phyloP scores from a whole-genome alignment of 768 basidiomycete species.

The Rhodotorula diobovata region DNA sequence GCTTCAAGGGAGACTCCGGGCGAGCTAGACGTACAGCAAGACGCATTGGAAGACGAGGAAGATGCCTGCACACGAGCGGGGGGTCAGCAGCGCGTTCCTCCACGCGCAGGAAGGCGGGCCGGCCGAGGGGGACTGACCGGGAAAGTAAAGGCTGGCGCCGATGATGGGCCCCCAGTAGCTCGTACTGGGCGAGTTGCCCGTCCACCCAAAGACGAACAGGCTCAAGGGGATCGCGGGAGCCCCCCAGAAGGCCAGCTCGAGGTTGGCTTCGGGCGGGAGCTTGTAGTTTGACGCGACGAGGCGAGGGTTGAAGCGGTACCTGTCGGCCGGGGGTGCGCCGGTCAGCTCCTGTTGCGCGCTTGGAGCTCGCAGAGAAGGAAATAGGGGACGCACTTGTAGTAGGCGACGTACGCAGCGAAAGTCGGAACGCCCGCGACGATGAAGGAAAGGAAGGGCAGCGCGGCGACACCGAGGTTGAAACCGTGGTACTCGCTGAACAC shows the following conservation, averaged over 20 bases:
- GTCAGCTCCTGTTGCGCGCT: background rate
- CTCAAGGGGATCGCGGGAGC: slow-evolving; percentile 33
- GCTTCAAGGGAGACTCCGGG: no score
- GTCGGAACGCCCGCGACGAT: slow-evolving; percentile 38
- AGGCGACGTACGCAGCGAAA: background rate
- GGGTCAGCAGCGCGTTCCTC: no score
- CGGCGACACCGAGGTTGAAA: slow-evolving; percentile 36
- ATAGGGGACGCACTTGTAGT: background rate
- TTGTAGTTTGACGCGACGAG: background rate
- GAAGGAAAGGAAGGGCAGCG: slow-evolving; percentile 43
- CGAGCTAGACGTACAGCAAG: slow-evolving; percentile 24
- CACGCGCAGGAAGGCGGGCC: background rate
- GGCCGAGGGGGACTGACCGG: background rate
- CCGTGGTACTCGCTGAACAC: slow-evolving; percentile 44
- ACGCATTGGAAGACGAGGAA: slow-evolving; percentile 22
- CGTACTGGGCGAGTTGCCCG: slow-evolving; percentile 4
- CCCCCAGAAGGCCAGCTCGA: slow-evolving; percentile 30
- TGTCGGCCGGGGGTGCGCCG: slow-evolving; percentile 21
- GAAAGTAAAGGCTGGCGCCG: slow-evolving; percentile 26
- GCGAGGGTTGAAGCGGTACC: slow-evolving; percentile 9
- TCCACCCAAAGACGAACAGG: slow-evolving; percentile 46
- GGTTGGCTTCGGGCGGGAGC: slow-evolving; percentile 21
- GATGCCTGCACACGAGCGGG: background rate
- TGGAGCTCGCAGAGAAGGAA: background rate
- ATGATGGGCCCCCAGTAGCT: slow-evolving; percentile 19